Conservation (phyloP, 2,329 filamentous ascomycete genomes). For the Aspergillus quadrilineatus region DNA sequence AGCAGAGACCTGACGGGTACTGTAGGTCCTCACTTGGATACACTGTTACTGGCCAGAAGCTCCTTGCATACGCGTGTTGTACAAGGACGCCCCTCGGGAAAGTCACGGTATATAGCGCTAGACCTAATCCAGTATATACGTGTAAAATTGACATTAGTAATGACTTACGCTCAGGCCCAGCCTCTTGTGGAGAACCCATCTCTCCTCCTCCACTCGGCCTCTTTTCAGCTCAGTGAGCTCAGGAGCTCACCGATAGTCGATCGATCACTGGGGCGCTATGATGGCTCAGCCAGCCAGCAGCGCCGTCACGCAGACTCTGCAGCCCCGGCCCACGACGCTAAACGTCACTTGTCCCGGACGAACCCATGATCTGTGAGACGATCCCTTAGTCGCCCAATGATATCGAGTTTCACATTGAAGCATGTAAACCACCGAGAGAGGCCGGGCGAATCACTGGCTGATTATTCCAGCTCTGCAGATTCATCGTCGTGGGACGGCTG, state of each 20-base stretch:
- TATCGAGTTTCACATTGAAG: not conserved
- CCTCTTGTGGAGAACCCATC: too few species aligned
- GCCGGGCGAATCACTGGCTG: conserved; percentile 5
- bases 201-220: too few species aligned
- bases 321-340: not conserved
- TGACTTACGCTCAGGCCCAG: too few species aligned
- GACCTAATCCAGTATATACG: too few species aligned
- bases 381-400: conserved; percentile 19
- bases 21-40: too few species aligned
- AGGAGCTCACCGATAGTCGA: not conserved
- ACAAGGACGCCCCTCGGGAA: too few species aligned
- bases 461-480: not conserved
- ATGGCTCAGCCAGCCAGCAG: conserved; percentile 4
- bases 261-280: not conserved
- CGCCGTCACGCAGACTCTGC: conserved; percentile 1
- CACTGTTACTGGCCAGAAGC: too few species aligned
- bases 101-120: too few species aligned
- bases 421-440: not conserved
- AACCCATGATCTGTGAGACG: conserved; percentile 26
- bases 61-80: too few species aligned
- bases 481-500: not conserved
- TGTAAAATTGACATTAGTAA: too few species aligned
- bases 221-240: not conserved
- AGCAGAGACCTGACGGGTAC: too few species aligned
- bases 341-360: conserved; percentile 6